Conservation (phyloP, 1,139 yeast genomes). For the Oligophagozyma castellii region DNA sequence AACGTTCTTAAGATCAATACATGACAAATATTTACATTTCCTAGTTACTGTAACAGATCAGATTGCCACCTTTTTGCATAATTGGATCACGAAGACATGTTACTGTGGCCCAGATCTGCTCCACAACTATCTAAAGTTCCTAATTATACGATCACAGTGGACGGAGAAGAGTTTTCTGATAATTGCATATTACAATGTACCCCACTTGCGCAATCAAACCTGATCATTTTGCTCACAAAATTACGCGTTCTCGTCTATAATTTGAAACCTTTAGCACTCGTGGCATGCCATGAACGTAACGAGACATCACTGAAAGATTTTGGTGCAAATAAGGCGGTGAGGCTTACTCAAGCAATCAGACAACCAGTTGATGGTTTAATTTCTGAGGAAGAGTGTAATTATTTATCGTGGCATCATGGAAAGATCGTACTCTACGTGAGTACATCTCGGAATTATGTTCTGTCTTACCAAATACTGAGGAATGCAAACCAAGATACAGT, state of each 20-base stretch:
- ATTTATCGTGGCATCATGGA: conserved; percentile 10
- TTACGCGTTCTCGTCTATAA: conserved; percentile 21
- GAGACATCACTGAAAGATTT: conserved; percentile 26
- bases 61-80: too few species aligned
- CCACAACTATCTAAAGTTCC: conserved; percentile 12
- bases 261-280: conserved; percentile 27
- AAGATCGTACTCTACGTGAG: conserved; percentile 18
- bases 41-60: too few species aligned
- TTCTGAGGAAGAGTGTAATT: conserved; percentile 7
- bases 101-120: conserved; percentile 18
- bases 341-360: conserved; percentile 9
- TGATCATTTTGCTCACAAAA: conserved; percentile 16
- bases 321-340: conserved; percentile 26
- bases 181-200: conserved; percentile 11
- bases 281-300: conserved; percentile 30
- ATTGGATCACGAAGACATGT: too few species aligned
- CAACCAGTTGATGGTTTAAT: conserved; percentile 13
- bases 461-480: conserved; percentile 20
- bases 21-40: too few species aligned
- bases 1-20: too few species aligned
- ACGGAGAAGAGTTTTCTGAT: conserved; percentile 5
- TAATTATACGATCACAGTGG: conserved; percentile 2
- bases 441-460: conserved; percentile 17
- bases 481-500: conserved; percentile 11
- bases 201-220: conserved; percentile 14